Evolutionary conservation across 306 rosid genomes (phyloP), one percentile per base, ranked within the genome.

Genomic region (Pterocarpus macrocarpus): DNA sequence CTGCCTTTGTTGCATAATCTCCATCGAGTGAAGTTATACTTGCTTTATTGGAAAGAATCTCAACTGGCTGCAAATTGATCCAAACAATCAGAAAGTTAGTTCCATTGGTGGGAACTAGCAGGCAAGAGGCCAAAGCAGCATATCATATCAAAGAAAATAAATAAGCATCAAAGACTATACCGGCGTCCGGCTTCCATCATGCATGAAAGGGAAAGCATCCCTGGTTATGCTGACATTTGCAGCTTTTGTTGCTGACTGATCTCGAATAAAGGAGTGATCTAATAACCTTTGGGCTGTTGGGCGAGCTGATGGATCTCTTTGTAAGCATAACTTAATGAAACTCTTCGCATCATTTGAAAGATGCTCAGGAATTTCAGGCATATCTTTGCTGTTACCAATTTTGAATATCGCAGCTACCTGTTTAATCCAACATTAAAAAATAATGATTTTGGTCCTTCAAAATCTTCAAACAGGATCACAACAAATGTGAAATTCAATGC

Each of bases 381-480:
- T 88, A 71, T 95, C 99, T 86, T 90, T 95, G 93, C 98, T 93
- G 91, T 92, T 93, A 56, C 98, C 99, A 83, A 96, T 96, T 85
- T 96, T 96, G 85, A 96, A 96, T 74, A 96, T 93, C 38, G 99
- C 99, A 79, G 99, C 99, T 66, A 96, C 97, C 99, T 96, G 91
- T 86, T 74, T 55, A 87, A 79, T 56, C 67, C 78, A 69, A 80
- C 62, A 80, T 64, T 78, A 16, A 77, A 85, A 80, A 52, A 71
- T 22, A 22, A 22, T 22, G 28, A 59, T 7, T 76, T 80, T 77
- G 64, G 84, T 41, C 81, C 78, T 66, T 56, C 49, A 41, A 52
- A 77, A 39, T 22, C 80, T 52, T 76, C 30, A 70, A 80, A 76
- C 22, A 67, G 41, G 70, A 58, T 35, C 28, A 22, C 28, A 22